Evolutionary conservation across 768 basidiomycete genomes (phyloP), one percentile per base, ranked within the genome.

Genomic region (Mycena leptocephala): DNA sequence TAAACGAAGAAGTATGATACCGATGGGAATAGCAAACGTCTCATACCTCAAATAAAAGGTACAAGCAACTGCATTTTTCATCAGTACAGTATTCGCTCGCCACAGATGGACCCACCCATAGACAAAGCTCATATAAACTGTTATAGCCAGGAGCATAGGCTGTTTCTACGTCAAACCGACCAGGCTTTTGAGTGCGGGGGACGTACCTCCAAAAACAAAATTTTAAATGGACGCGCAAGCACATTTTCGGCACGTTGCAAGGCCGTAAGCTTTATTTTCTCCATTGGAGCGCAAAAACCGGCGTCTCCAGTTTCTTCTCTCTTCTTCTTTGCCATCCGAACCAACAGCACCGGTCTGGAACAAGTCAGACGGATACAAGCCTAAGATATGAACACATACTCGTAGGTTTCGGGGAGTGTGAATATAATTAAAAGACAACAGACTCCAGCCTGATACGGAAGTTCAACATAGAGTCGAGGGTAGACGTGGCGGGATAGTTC

Each of bases 341-440:
- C 90, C 9, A 95, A 86, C 0, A 95, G 76, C 7, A 90, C 78
- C 3, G 94, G 93, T 13, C 91, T 92, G 63, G 66, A 62, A 68
- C 26, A 24, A 39, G 70, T 53, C n/a, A 28, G 32, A 58, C 2
- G 22, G 41, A 53, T 76, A 24, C 53, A 66, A 55, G 43, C 39
- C 61, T 37, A 6, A 13, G 35, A 37, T 35, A 30, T 5, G n/a
- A 1, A 5, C 13, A 78, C 88, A 72, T 80, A 90, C 90, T 84
- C 84, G 79, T 92, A 95, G 7, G 95, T 95, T 83, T 96, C 94
- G 13, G 93, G 92, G 0, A 93, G 84, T 26, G 92, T 89, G 58
- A 94, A 84, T 13, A 92, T 58, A 28, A 91, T 86, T 61, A 89
- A 58, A 10, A 90, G 30, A 78, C 86, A 87, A 77, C 91, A 92